Conservation (phyloP, 768 basidiomycete species). For the Hygrophoropsis aurantiaca region DNA sequence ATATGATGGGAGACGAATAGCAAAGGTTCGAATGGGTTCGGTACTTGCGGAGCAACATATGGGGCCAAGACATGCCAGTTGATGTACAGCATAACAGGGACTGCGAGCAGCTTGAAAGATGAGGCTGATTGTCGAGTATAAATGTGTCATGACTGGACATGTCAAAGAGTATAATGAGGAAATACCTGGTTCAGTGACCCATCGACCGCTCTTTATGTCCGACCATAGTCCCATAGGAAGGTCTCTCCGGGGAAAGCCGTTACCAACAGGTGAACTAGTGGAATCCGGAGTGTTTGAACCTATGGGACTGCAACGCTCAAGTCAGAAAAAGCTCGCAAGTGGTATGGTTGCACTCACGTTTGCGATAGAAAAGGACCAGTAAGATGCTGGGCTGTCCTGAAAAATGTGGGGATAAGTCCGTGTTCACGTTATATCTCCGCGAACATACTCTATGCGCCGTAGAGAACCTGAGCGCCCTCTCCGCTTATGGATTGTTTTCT, state of each 20-base stretch:
- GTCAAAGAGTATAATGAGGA: conserved; percentile 5
- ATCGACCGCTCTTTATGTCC: conserved; percentile 54
- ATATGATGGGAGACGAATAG: conserved; percentile 73
- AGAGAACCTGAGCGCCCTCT: conserved; percentile 6
- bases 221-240: conserved; percentile 41
- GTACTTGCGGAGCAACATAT: conserved; percentile 43
- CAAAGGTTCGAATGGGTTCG: conserved; percentile 74
- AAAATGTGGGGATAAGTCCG: conserved; percentile 1
- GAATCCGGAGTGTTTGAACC: conserved; percentile 38
- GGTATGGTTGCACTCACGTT: conserved; percentile 44
- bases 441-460: conserved; percentile 29
- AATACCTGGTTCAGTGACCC: conserved; percentile 76
- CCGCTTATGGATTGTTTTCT: conserved; percentile 7
- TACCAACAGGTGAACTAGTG: conserved; percentile 28
- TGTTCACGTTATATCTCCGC: neutral
- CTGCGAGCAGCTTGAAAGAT: conserved; percentile 64
- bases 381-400: conserved; percentile 59
- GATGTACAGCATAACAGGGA: conserved; percentile 58
- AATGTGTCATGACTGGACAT: neutral
- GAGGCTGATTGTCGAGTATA: conserved; percentile 41
- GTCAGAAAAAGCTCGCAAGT: neutral
- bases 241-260: conserved; percentile 18
- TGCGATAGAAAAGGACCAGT: conserved; percentile 62
- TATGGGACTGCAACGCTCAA: conserved; percentile 32
- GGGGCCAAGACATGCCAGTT: conserved; percentile 62